phyloP scores from a whole-genome alignment of 2,329 filamentous ascomycete species.

The Clonostachys solani region DNA sequence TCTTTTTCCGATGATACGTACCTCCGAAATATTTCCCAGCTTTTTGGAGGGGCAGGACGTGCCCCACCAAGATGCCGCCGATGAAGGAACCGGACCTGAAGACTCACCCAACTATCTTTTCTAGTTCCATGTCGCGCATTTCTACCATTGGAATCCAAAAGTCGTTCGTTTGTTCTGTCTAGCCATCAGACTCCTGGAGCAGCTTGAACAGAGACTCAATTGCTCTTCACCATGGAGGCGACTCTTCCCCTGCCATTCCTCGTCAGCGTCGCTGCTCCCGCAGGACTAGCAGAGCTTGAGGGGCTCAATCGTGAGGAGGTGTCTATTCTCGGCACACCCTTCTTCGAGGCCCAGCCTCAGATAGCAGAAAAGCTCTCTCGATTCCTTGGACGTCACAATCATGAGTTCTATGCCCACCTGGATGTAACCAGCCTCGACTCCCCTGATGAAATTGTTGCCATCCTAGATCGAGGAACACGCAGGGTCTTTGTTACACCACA shows the following conservation, averaged over 20 bases:
- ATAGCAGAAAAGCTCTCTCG: conserved; percentile 38
- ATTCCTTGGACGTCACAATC: conserved; percentile 44
- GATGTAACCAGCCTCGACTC: conserved; percentile 69
- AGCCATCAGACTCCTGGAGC: conserved; percentile 1
- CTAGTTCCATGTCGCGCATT: not conserved
- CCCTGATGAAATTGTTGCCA: conserved; percentile 68
- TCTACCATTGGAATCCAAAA: not conserved
- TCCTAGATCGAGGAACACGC: conserved; percentile 81
- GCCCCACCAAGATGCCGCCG: conserved; percentile 3
- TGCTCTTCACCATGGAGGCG: conserved; percentile 48
- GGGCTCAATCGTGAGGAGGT: conserved; percentile 55
- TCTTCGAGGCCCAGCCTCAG: conserved; percentile 48
- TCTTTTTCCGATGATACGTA: not conserved
- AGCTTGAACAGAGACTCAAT: not conserved
- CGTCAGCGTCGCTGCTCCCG: conserved; percentile 49
- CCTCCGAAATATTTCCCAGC: too few relatives aligned
- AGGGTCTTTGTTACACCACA: conserved; percentile 77
- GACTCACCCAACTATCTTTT: not conserved
- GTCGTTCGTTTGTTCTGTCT: not conserved
- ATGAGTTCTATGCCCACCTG: conserved; percentile 62
- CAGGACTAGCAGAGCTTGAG: conserved; percentile 40
- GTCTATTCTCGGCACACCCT: conserved; percentile 53
- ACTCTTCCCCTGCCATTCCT: conserved; percentile 61
- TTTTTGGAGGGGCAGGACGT: conserved; percentile 3
- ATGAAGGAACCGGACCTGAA: conserved; percentile 2